phyloP scores from a whole-genome alignment of 305 asterid species.

The Galium porrigens region DNA sequence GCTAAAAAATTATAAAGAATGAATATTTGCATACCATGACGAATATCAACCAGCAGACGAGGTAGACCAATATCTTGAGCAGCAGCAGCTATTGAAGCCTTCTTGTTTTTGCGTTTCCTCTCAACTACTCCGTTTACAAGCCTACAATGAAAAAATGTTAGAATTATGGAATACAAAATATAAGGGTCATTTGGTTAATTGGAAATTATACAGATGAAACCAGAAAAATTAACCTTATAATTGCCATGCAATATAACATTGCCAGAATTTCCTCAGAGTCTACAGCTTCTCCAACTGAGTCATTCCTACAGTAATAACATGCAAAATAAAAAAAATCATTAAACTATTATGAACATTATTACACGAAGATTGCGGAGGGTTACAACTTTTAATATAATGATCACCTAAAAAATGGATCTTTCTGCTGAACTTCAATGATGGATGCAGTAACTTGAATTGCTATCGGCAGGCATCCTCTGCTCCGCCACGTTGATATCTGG shows the following conservation, averaged over 20 bases:
- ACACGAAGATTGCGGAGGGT: not conserved
- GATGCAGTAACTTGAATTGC: conserved; percentile 61
- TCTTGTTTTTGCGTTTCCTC: conserved; percentile 58
- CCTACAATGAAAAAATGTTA: conserved; percentile 29
- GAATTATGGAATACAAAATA: not conserved
- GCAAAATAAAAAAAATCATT: not conserved
- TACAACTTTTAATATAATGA: not conserved
- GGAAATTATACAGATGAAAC: not conserved
- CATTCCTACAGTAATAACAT: conserved; percentile 30
- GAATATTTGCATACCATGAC: conserved; percentile 47
- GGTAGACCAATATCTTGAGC: conserved; percentile 72
- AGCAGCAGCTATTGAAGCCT: conserved; percentile 66
- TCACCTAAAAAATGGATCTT: conserved; percentile 61
- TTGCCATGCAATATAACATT: conserved; percentile 71
- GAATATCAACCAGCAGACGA: conserved; percentile 80
- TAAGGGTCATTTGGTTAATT: not conserved
- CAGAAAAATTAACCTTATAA: conserved; percentile 46
- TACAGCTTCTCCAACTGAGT: conserved; percentile 28
- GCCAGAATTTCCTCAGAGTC: conserved; percentile 61
- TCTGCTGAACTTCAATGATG: conserved; percentile 65
- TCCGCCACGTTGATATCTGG: conserved; percentile 68
- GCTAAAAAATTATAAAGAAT: not conserved
- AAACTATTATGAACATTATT: not conserved
- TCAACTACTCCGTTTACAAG: conserved; percentile 80
- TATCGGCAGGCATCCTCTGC: conserved; percentile 71